A percentile compares a stretch with the other conserved stretches of the same genome.
These are phyloP conservation scores for Chaetomium tenue DNA, from an alignment of 495 filamentous ascomycete genomes.

Conservation along the genomic window DNA sequence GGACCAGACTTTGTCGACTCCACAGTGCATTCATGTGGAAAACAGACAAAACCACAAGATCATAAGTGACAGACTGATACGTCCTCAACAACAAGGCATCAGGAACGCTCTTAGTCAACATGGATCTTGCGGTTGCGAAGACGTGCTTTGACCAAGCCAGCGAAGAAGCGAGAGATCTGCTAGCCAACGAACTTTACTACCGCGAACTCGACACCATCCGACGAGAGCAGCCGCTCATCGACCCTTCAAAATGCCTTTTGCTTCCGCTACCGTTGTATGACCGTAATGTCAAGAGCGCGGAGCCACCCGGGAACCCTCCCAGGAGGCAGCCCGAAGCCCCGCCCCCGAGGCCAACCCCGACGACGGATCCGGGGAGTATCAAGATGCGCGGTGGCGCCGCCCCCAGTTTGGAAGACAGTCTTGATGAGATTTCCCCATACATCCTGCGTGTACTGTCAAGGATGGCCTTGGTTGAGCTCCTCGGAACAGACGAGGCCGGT, in stretches of 20 bases:
- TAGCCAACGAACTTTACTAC: constrained; percentile 1
- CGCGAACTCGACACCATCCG: constrained; percentile 19
- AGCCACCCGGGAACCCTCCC: too few species aligned
- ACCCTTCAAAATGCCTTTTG: background rate
- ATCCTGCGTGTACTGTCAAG: background rate
- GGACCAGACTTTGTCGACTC: too few species aligned
- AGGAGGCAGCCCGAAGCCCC: too few species aligned
- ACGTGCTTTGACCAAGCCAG: background rate
- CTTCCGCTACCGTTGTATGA: background rate
- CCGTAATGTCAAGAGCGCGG: background rate
- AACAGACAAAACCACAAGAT: too few species aligned
- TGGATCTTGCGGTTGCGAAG: background rate
- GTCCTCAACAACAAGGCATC: too few species aligned
- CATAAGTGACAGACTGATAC: too few species aligned
- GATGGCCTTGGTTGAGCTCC: too few species aligned
- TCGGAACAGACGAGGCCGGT: background rate
- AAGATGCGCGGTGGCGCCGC: background rate
- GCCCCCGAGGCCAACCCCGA: background rate
- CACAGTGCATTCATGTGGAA: too few species aligned
- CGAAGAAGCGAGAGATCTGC: background rate
- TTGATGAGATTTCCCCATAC: background rate
- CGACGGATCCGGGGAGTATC: background rate
- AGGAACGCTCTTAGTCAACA: background rate
- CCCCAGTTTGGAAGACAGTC: background rate
- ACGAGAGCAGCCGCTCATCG: constrained; percentile 8